These are phyloP conservation scores for Drosera spatulata DNA, from an alignment of 179 eudicot species.

Conservation along the genomic window DNA sequence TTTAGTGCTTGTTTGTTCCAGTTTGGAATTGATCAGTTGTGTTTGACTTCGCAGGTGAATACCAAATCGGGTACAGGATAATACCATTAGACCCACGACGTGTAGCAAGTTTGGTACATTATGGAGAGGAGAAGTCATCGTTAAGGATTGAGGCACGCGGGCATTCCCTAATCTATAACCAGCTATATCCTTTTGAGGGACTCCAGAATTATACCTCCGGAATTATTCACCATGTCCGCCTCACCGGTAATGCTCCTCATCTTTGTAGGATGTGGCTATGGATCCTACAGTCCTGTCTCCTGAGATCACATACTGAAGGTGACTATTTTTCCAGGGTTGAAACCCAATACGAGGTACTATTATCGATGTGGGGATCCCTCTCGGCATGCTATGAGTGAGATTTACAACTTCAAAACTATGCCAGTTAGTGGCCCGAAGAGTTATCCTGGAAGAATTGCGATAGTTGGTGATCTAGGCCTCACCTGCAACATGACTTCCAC, in stretches of 20 bases:
- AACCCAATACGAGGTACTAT: slow-evolving; percentile 57
- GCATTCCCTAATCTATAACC: slow-evolving; percentile 66
- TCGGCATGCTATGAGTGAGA: slow-evolving; percentile 49
- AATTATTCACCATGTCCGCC: slow-evolving; percentile 86
- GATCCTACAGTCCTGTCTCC: neutral
- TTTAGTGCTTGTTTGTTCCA: too few relatives aligned
- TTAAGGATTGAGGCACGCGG: slow-evolving; percentile 55
- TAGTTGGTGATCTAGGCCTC: slow-evolving; percentile 88
- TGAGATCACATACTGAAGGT: neutral
- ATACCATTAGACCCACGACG: slow-evolving; percentile 56
- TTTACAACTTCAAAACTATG: slow-evolving; percentile 71
- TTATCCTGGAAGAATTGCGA: slow-evolving; percentile 62
- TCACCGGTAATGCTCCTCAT: slow-evolving; percentile 41
- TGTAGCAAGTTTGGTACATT: slow-evolving; percentile 63
- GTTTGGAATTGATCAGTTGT: neutral
- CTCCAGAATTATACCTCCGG: slow-evolving; percentile 97
- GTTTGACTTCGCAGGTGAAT: slow-evolving; percentile 54
- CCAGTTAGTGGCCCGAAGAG: slow-evolving; percentile 48
- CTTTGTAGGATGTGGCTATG: neutral
- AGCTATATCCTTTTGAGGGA: slow-evolving; percentile 87
- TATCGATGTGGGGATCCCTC: slow-evolving; percentile 91
- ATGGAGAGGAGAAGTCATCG: slow-evolving; percentile 31
- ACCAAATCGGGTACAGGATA: slow-evolving; percentile 60
- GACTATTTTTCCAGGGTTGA: slow-evolving; percentile 34
- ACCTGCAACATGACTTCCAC: slow-evolving; percentile 78